These are phyloP conservation scores for Senecio squalidus DNA, from an alignment of 140 eudicot genomes.

Conservation along the genomic window DNA sequence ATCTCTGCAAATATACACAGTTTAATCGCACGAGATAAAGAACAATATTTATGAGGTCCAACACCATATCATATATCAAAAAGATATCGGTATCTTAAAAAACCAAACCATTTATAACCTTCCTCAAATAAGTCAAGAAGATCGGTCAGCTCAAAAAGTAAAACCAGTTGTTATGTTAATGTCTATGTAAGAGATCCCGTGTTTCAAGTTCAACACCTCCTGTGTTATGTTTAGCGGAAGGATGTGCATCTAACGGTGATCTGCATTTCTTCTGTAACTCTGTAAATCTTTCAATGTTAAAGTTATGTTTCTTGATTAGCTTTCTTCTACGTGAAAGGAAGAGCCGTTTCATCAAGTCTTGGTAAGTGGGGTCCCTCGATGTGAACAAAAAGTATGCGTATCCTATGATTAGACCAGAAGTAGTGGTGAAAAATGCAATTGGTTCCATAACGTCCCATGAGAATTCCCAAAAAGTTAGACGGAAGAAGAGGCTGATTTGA, in stretches of 20 bases:
- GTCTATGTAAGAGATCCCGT: constrained; percentile 35
- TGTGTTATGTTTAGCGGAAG: constrained; percentile 31
- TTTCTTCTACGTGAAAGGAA: constrained; percentile 78
- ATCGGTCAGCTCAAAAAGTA: constrained; percentile 11
- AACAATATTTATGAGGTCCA: too few relatives aligned
- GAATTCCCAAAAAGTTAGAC: constrained; percentile 88
- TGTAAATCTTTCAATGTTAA: constrained; percentile 41
- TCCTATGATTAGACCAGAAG: constrained; percentile 65
- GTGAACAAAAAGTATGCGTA: constrained; percentile 79
- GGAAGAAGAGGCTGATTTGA: constrained; percentile 76
- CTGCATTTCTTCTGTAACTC: constrained; percentile 58
- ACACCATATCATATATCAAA: too few relatives aligned
- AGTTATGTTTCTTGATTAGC: constrained; percentile 53
- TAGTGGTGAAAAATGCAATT: constrained; percentile 68
- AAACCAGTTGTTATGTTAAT: constrained; percentile 24
- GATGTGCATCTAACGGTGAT: constrained; percentile 36
- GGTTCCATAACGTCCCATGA: constrained; percentile 99
- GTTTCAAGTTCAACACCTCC: constrained; percentile 43
- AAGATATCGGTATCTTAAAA: constrained; percentile 1
- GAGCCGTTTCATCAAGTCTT: constrained; percentile 68
- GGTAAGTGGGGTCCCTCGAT: constrained; percentile 78
- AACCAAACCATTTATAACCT: not conserved
- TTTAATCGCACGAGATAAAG: not conserved
- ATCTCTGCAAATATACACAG: not conserved
- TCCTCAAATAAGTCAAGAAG: not conserved